Conservation (phyloP, 192 early-diverging fungal species). For the Ambispora gerdemannii region DNA sequence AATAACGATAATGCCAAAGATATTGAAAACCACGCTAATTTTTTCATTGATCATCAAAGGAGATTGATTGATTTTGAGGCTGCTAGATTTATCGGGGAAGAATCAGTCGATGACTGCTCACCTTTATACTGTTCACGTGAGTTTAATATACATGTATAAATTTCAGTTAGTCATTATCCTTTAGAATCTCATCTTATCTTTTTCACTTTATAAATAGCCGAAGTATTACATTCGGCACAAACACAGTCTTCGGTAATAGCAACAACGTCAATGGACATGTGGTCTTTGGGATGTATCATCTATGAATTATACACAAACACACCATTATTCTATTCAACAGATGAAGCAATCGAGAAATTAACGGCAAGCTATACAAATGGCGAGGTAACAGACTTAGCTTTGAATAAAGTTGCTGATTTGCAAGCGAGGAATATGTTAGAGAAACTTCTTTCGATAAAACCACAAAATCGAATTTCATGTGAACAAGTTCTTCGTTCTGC, state of each 20-base stretch:
- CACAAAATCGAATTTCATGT: neutral
- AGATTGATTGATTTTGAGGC: slow-evolving; percentile 56
- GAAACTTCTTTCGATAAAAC: neutral
- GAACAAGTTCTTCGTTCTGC: neutral
- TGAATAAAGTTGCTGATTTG: neutral
- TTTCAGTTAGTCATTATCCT: too few relatives aligned
- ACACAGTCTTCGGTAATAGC: slow-evolving; percentile 19
- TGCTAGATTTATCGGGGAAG: slow-evolving; percentile 47
- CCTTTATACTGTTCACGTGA: slow-evolving; percentile 48
- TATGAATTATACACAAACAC: slow-evolving; percentile 36
- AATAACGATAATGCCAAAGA: neutral
- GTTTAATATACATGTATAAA: too few relatives aligned
- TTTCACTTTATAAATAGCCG: neutral
- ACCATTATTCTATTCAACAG: slow-evolving; percentile 31
- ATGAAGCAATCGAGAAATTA: slow-evolving; percentile 36
- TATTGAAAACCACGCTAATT: neutral
- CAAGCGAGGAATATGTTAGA: neutral
- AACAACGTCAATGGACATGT: slow-evolving; percentile 39
- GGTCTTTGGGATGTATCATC: slow-evolving; percentile 39
- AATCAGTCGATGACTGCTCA: slow-evolving; percentile 48
- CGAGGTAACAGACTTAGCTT: neutral
- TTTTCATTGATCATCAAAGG: slow-evolving; percentile 31
- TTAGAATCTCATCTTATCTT: neutral
- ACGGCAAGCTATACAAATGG: neutral
- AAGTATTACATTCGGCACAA: neutral